Conservation (phyloP, 345 rosid species). For the Geranium brycei region DNA sequence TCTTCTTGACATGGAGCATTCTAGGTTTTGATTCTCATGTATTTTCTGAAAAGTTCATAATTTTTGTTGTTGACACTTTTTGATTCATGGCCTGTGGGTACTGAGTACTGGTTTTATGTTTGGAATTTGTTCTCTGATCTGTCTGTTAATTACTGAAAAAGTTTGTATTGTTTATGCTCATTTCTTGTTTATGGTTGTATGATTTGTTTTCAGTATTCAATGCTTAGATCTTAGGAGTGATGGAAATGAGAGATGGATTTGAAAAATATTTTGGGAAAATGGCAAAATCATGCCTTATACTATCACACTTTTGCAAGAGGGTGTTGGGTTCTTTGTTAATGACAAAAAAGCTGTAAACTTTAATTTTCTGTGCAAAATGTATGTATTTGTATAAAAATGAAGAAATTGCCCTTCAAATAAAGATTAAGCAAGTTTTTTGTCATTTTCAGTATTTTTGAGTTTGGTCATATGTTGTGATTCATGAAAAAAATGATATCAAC, state of each 20-base stretch:
- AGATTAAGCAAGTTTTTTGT: too few species aligned
- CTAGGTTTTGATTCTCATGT: too few species aligned
- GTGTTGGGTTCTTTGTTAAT: too few species aligned
- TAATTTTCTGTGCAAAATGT: too few species aligned
- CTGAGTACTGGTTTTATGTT: neutral
- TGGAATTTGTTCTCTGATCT: slow-evolving; percentile 14
- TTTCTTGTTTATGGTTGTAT: neutral
- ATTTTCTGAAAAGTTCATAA: neutral
- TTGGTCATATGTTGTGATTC: neutral
- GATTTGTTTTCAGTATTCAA: neutral
- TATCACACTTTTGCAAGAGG: too few species aligned
- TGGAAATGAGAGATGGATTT: neutral
- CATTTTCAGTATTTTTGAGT: neutral
- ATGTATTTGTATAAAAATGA: too few species aligned
- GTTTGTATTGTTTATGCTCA: neutral
- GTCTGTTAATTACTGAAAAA: slow-evolving; percentile 8
- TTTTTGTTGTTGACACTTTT: neutral
- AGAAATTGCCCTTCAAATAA: too few species aligned
- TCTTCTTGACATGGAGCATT: too few species aligned
- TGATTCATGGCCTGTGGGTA: neutral
- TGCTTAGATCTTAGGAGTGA: neutral
- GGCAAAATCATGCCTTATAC: too few species aligned
- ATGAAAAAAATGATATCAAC: neutral
- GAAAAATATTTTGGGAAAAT: neutral
- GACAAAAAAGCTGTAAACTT: too few species aligned